phyloP scores from a whole-genome alignment of 495 filamentous ascomycete species.

The Beverwykella pulmonaria region DNA sequence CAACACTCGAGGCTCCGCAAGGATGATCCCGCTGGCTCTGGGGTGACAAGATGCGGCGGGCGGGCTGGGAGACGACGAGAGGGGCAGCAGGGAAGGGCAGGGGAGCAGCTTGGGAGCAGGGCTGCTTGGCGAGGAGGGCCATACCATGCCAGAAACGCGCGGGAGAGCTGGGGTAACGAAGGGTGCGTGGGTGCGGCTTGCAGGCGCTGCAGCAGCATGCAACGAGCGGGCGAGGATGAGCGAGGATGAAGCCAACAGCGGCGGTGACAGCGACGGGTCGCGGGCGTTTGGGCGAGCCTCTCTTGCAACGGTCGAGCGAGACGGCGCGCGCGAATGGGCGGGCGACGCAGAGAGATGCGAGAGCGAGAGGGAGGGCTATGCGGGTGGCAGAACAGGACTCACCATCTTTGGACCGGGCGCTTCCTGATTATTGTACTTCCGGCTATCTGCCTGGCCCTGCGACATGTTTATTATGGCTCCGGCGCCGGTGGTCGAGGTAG shows the following conservation, averaged over 20 bases:
- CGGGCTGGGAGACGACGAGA: conserved; percentile 16
- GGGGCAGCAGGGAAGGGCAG: conserved; percentile 34
- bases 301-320: conserved; percentile 27
- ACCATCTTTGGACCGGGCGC: conserved; percentile 43
- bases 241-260: conserved; percentile 37
- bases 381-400: conserved; percentile 28
- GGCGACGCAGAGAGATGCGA: neutral
- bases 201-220: conserved; percentile 40
- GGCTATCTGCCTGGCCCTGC: conserved; percentile 43
- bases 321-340: conserved; percentile 14
- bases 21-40: conserved; percentile 21
- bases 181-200: conserved; percentile 41
- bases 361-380: conserved; percentile 5
- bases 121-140: conserved; percentile 44
- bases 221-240: conserved; percentile 27
- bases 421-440: conserved; percentile 47
- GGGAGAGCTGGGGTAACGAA: conserved; percentile 37
- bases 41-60: conserved; percentile 26
- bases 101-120: conserved; percentile 30
- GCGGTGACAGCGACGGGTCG: conserved; percentile 26
- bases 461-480: conserved; percentile 44
- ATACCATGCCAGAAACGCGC: conserved; percentile 44
- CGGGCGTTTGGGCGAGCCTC: conserved; percentile 20
- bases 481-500: conserved; percentile 18
- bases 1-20: conserved; percentile 31